phyloP scores from a whole-genome alignment of 192 early-diverging fungal genomes.

The Coemansia sp. region DNA sequence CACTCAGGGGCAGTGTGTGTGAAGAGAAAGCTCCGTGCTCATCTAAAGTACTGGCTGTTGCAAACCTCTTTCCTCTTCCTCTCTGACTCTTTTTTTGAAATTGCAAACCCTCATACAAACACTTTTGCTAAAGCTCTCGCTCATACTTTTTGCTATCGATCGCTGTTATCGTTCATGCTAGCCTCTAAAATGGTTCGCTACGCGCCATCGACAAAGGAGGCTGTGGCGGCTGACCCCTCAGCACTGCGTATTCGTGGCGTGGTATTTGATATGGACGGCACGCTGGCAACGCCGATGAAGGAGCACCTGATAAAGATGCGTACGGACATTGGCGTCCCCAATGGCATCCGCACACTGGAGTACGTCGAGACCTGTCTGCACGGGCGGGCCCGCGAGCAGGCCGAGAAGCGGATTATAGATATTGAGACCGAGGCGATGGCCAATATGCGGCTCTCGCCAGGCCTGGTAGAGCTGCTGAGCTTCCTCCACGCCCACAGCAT shows the following conservation, averaged over 20 bases:
- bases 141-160: neutral
- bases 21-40: neutral
- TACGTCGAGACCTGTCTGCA: constrained; percentile 42
- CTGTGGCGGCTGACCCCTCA: constrained; percentile 18
- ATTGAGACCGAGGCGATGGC: constrained; percentile 52
- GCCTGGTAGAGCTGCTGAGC: constrained; percentile 43
- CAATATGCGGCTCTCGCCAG: constrained; percentile 48
- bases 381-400: constrained; percentile 30
- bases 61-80: neutral
- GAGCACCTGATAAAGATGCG: constrained; percentile 46
- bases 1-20: neutral
- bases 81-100: neutral
- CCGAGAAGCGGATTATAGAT: constrained; percentile 37
- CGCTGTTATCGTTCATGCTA: neutral
- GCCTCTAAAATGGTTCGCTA: constrained; percentile 34
- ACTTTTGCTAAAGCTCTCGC: neutral
- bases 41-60: neutral
- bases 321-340: constrained; percentile 36
- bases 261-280: constrained; percentile 58
- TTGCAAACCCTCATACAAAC: neutral
- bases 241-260: constrained; percentile 51
- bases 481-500: constrained; percentile 39
- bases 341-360: constrained; percentile 31
- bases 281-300: constrained; percentile 50
- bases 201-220: constrained; percentile 34